Base-by-base conservation (phyloP, 2,329 filamentous ascomycete species). In the Penicillium sp. region DNA sequence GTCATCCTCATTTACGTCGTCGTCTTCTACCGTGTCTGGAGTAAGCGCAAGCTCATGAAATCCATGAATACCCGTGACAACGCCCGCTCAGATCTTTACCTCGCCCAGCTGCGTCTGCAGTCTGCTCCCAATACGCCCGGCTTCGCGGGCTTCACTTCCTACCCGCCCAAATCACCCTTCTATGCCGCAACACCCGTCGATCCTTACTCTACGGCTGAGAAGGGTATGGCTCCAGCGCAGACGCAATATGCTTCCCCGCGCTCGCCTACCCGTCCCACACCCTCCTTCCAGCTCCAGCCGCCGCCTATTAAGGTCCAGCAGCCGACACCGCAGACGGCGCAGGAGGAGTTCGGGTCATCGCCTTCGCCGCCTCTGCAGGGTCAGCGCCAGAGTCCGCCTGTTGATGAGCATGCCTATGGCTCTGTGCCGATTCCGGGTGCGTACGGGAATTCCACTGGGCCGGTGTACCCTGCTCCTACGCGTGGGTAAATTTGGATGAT, bases 21-120 rank as follows among this genome's bases (percentile, higher is more conserved):
- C 66, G 84, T 96, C 69, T 96, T 97, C 78, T 97, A 95, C 80
- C 88, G 93, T 62, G 95, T 95, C 80, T 95, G 91, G 82, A 90
- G 88, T 59, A 99, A 97, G 81, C 87, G 89, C 70, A 87, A 88
- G 69, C 88, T 99, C 55, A 85, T 87, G 73, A 97, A 96, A 80
- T 91, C 90, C 56, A 99, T 99, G 93, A 88, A 95, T 69, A 78
- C 88, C 68, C 89, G 93, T 63, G 93, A 99, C 78, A 87, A 88
- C 66, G 93, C 93, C 58, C 88, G 93, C 55, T 92, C 88, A 54
- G 91, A 97, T 69, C 82, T 99, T 57, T 97, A 97, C 77, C 88
- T 97, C 56, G 90, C 87, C 46, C 87, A 89, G 69, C 82, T 90
- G 35, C 86, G 85, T 60, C 77, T 83, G 16, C 91, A 97, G 75